Evolutionary conservation across 345 rosid genomes (phyloP).

Genomic region (Triadica sebifera): DNA sequence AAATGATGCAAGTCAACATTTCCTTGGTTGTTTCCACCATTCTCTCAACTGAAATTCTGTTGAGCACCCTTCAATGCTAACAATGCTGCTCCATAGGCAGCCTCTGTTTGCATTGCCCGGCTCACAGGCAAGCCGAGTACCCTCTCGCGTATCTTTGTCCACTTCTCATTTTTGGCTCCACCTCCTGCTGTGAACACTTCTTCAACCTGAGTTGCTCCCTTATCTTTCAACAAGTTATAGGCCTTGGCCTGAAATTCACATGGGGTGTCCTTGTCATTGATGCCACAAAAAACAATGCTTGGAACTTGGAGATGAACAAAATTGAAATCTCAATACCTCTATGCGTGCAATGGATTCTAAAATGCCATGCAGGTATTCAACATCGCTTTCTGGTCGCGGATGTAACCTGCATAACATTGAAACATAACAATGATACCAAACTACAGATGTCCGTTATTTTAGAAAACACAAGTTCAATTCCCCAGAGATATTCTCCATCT

Average conservation of each 20-base stretch:
- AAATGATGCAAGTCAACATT: neutral
- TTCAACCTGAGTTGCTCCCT: conserved; percentile 76
- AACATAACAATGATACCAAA: neutral
- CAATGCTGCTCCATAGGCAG: conserved; percentile 88
- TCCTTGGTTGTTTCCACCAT: neutral
- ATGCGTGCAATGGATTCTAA: conserved; percentile 86
- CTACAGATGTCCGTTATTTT: neutral
- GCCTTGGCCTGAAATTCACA: conserved; percentile 54
- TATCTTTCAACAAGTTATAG: conserved; percentile 61
- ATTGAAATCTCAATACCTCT: conserved; percentile 47
- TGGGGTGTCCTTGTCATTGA: neutral
- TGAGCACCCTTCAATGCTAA: conserved; percentile 65
- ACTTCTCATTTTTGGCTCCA: conserved; percentile 74
- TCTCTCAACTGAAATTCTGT: neutral
- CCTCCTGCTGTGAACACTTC: conserved; percentile 90
- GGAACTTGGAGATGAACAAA: neutral
- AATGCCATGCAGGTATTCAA: conserved; percentile 81
- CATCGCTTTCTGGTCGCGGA: conserved; percentile 81
- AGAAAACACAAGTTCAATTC: too few relatives aligned
- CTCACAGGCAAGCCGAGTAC: conserved; percentile 67
- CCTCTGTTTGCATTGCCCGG: conserved; percentile 75
- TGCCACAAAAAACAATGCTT: neutral
- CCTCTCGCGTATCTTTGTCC: conserved; percentile 73
- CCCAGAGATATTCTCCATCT: too few relatives aligned
- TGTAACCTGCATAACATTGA: conserved; percentile 48